Evolutionary conservation across 108 stramenopile species (phyloP).

Genomic region (Heterococcus sp.): DNA sequence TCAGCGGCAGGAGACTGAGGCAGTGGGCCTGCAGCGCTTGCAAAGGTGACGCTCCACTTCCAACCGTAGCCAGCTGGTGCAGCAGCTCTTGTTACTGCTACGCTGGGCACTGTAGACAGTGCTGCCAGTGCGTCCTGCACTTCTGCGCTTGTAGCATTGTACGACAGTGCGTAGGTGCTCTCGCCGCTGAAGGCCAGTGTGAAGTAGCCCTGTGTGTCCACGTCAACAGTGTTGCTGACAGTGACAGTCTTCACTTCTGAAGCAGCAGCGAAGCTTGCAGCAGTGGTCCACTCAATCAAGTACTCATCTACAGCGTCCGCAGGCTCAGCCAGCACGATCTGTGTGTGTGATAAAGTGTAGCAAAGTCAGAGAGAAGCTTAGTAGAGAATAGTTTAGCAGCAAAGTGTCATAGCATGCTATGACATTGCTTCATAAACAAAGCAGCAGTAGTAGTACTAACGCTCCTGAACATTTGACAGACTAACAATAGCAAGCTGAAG

Average conservation of each 20-base stretch:
- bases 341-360: too few species aligned
- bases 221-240: slow-evolving; percentile 1
- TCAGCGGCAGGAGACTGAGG: slow-evolving; percentile 16
- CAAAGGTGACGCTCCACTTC: slow-evolving; percentile 24
- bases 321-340: not conserved
- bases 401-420: too few species aligned
- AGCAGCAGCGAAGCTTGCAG: slow-evolving; percentile 2
- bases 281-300: slow-evolving; percentile 36
- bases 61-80: not conserved
- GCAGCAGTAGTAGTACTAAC: too few species aligned
- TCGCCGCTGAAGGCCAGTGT: slow-evolving; percentile 34
- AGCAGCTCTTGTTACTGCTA: slow-evolving; percentile 4
- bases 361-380: too few species aligned
- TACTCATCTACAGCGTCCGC: not conserved
- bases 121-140: slow-evolving; percentile 28
- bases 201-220: slow-evolving; percentile 43
- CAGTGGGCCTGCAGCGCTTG: slow-evolving; percentile 12
- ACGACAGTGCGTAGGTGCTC: slow-evolving; percentile 22
- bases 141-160: slow-evolving; percentile 24
- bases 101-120: slow-evolving; percentile 29
- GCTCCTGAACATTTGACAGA: too few species aligned
- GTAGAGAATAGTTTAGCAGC: too few species aligned
- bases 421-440: too few species aligned
- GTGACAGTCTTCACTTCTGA: slow-evolving; percentile 26
- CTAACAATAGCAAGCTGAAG: too few species aligned